phyloP scores from a whole-genome alignment of 352 stramenopile species.

The Phytophthora chlamydospora region DNA sequence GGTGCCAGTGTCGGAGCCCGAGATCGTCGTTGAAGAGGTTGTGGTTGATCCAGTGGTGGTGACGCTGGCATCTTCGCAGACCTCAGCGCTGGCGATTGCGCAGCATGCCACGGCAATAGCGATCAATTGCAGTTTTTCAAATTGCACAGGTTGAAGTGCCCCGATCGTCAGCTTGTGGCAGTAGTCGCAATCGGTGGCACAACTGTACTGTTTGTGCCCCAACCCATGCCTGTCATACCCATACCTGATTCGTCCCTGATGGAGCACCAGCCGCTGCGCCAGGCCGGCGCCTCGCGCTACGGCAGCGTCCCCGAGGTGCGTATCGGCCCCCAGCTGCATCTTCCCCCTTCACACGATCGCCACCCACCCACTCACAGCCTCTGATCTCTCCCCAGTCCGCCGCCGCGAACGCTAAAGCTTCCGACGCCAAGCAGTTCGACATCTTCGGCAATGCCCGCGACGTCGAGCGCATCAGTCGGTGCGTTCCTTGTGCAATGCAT shows the following conservation, averaged over 20 bases:
- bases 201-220: not conserved
- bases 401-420: constrained; percentile 20
- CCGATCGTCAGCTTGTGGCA: not conserved
- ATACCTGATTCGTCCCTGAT: constrained; percentile 23
- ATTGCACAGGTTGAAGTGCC: not conserved
- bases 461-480: constrained; percentile 48
- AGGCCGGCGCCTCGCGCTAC: constrained; percentile 34
- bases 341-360: not conserved
- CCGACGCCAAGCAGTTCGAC: constrained; percentile 18
- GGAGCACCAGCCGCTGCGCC: constrained; percentile 41
- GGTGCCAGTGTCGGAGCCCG: too few species aligned
- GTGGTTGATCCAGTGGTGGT: too few species aligned
- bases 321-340: not conserved
- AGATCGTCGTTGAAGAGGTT: too few species aligned
- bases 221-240: constrained; percentile 1
- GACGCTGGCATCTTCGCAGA: too few species aligned
- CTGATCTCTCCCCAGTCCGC: constrained; percentile 9
- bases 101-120: not conserved
- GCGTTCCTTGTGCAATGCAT: constrained; percentile 5
- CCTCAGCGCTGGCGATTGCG: too few species aligned
- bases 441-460: constrained; percentile 34
- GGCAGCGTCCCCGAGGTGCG: constrained; percentile 35
- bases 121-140: constrained; percentile 5
- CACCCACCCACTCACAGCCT: not conserved
- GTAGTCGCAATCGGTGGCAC: too few species aligned